These are phyloP conservation scores for Posidonia oceanica DNA, from an alignment of 116 monocot genomes.

Conservation along the genomic window DNA sequence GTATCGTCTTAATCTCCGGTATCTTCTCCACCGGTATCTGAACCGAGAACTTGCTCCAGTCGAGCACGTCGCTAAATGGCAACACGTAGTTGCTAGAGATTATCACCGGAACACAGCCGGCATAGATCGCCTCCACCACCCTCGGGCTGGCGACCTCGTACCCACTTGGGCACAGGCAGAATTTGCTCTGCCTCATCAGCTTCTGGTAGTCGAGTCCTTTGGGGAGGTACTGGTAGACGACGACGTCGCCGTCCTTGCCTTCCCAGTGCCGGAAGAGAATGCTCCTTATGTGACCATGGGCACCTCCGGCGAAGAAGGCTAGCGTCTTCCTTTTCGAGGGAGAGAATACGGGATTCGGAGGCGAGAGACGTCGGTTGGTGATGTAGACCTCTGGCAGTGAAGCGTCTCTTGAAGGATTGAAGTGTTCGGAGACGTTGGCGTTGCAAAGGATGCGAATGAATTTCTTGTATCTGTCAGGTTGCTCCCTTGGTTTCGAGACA, in stretches of 20 bases:
- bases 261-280: constrained; percentile 10
- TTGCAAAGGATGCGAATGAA: constrained; percentile 74
- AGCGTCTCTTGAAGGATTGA: constrained; percentile 44
- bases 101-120: constrained; percentile 62
- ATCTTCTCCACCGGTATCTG: constrained; percentile 38
- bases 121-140: constrained; percentile 59
- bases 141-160: constrained; percentile 77
- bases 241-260: constrained; percentile 9
- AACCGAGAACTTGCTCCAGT: constrained; percentile 69
- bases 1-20: constrained; percentile 50
- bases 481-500: no score
- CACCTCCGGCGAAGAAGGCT: constrained; percentile 6
- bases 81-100: constrained; percentile 41
- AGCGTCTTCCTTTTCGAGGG: background rate
- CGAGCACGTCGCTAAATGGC: constrained; percentile 60
- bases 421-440: constrained; percentile 77
- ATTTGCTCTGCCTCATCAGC: constrained; percentile 26
- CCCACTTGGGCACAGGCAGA: constrained; percentile 80
- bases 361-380: constrained; percentile 8
- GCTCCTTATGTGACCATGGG: constrained; percentile 10
- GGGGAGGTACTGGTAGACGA: constrained; percentile 18
- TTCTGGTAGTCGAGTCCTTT: background rate
- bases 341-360: constrained; percentile 15
- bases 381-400: constrained; percentile 75
- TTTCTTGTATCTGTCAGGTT: constrained; percentile 4